Conservation (phyloP, 441 rosid species). For the Corymbia calophylla region DNA sequence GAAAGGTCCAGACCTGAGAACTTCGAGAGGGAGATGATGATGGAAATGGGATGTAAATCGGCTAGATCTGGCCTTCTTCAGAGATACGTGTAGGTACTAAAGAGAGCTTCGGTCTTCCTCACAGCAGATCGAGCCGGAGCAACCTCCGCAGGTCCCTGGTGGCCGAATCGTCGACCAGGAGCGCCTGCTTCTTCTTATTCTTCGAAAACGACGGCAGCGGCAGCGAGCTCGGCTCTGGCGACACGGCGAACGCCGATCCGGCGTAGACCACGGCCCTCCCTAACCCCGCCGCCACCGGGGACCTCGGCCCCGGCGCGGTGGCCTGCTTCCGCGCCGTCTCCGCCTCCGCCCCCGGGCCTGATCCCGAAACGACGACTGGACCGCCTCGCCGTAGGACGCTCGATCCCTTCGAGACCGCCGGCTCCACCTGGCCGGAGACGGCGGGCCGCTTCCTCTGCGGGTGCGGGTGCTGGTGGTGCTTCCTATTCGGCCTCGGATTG, state of each 20-base stretch:
- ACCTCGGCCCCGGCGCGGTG: slow-evolving; percentile 7
- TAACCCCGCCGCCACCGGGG: slow-evolving; percentile 12
- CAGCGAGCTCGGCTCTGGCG: slow-evolving; percentile 90
- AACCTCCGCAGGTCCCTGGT: slow-evolving; percentile 82
- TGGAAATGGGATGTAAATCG: neutral
- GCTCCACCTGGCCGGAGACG: slow-evolving; percentile 13
- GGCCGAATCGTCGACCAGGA: slow-evolving; percentile 55
- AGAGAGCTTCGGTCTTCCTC: neutral
- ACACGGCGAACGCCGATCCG: slow-evolving; percentile 67
- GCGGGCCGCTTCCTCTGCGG: slow-evolving; percentile 28
- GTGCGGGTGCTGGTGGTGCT: slow-evolving; percentile 17
- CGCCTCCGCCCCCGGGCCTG: slow-evolving; percentile 13
- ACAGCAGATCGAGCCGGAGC: slow-evolving; percentile 46
- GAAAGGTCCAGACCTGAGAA: neutral
- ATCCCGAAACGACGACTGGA: neutral
- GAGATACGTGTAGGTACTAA: neutral
- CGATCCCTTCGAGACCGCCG: neutral
- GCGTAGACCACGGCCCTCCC: slow-evolving; percentile 46
- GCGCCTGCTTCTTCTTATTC: slow-evolving; percentile 22
- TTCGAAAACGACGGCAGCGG: slow-evolving; percentile 80
- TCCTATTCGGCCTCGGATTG: slow-evolving; percentile 28
- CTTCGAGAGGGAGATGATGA: neutral
- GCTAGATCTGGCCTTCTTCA: neutral
- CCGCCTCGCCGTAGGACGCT: slow-evolving; percentile 49
- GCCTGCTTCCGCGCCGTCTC: slow-evolving; percentile 19